A percentile compares a stretch with the other conserved stretches of the same genome.
phyloP scores from a whole-genome alignment of 305 asterid genomes.

The Fraxinus latifolia region DNA sequence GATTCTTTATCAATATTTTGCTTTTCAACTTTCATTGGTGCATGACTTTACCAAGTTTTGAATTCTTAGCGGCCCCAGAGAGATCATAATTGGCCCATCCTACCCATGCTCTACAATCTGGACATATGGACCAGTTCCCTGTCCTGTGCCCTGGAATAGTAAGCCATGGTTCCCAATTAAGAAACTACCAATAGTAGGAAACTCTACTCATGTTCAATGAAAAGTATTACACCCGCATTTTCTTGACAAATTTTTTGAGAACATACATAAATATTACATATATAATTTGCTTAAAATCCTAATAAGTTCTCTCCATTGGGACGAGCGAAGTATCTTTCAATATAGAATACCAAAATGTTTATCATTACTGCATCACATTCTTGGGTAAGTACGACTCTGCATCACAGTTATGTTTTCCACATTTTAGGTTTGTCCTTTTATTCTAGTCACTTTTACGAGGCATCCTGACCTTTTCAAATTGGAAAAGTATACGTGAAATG shows the following conservation, averaged over 20 bases:
- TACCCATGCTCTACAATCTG: neutral
- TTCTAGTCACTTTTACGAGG: neutral
- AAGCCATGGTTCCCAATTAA: neutral
- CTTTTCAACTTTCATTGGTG: neutral
- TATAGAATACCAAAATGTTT: neutral
- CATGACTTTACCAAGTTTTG: slow-evolving; percentile 2
- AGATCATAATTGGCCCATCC: neutral
- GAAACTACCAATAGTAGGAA: neutral
- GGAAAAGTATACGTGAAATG: neutral
- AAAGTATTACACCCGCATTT: neutral
- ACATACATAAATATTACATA: neutral
- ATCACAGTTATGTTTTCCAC: neutral
- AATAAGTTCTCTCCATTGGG: neutral
- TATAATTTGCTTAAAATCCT: neutral
- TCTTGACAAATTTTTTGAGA: neutral
- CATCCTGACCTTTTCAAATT: neutral
- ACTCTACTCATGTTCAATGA: neutral
- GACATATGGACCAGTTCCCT: neutral
- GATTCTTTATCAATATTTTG: neutral
- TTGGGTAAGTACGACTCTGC: neutral
- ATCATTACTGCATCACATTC: neutral
- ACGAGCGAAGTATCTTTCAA: neutral
- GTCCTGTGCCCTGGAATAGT: neutral
- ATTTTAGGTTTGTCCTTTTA: neutral
- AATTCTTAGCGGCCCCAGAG: neutral